Percentiles rank a stretch among this genome's conserved stretches.
Conservation (phyloP, 1,139 yeast species). For the Diutina scorzettiae region DNA sequence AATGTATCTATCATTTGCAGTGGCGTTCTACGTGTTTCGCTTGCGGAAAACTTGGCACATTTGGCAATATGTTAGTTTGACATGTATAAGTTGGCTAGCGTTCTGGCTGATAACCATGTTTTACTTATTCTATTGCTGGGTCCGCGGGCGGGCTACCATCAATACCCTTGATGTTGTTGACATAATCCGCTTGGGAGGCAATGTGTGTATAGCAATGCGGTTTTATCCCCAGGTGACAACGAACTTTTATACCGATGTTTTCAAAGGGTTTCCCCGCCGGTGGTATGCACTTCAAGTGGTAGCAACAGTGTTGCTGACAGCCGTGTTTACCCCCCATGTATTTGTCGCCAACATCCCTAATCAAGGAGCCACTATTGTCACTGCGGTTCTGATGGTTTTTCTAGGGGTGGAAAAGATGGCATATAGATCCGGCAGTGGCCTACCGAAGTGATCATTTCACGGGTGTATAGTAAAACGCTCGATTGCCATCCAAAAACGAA, state of each 20-base stretch:
- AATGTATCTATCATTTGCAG: not conserved
- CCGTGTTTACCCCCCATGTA: not conserved
- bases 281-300: not conserved
- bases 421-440: not conserved
- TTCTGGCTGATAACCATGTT: not conserved
- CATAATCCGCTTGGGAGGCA: not conserved
- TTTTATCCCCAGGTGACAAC: slow-evolving; percentile 1
- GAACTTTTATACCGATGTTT: not conserved
- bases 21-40: not conserved
- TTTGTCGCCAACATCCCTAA: not conserved
- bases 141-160: not conserved
- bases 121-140: not conserved
- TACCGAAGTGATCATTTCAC: not conserved
- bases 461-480: not conserved
- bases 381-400: not conserved
- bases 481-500: not conserved
- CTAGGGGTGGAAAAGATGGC: not conserved
- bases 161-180: not conserved
- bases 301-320: not conserved
- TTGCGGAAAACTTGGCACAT: slow-evolving; percentile 1
- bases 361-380: not conserved
- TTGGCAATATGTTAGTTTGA: not conserved
- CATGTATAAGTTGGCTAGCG: not conserved
- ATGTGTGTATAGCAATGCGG: not conserved
- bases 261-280: slow-evolving; percentile 1